phyloP scores from a whole-genome alignment of 345 rosid genomes.

The Schrenkiella parvula region DNA sequence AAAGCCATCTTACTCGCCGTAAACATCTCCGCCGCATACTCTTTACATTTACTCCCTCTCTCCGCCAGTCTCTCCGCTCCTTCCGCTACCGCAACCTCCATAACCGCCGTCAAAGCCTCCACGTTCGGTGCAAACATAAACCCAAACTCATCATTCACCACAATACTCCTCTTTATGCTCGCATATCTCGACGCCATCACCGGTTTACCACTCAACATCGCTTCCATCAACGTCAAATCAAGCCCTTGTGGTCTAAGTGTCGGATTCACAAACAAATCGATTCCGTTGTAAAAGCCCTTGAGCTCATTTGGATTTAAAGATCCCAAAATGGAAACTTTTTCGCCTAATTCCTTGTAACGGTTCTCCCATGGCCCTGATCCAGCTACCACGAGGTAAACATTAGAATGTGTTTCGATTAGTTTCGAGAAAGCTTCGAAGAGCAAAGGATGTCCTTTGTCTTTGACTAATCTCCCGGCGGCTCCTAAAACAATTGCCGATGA shows the following conservation, averaged over 20 bases:
- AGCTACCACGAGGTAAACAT: constrained; percentile 62
- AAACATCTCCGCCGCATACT: constrained; percentile 78
- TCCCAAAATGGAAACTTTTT: constrained; percentile 57
- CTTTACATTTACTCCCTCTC: constrained; percentile 65
- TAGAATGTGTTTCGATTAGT: constrained; percentile 35
- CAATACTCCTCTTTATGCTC: constrained; percentile 76
- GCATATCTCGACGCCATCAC: constrained; percentile 89
- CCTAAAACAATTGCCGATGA: constrained; percentile 63
- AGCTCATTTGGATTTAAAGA: constrained; percentile 58
- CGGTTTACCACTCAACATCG: constrained; percentile 90
- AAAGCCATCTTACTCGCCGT: constrained; percentile 84
- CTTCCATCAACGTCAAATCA: constrained; percentile 88
- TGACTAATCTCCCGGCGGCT: constrained; percentile 82
- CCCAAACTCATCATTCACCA: constrained; percentile 83
- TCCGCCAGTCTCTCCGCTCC: constrained; percentile 58
- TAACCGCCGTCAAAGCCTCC: constrained; percentile 55
- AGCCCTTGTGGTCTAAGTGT: constrained; percentile 93
- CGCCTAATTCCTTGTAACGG: constrained; percentile 65
- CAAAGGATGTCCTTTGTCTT: constrained; percentile 89
- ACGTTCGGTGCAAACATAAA: constrained; percentile 85
- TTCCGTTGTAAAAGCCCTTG: constrained; percentile 65
- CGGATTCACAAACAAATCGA: constrained; percentile 81
- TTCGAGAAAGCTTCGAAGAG: constrained; percentile 59
- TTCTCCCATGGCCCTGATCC: constrained; percentile 92
- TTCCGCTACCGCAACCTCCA: constrained; percentile 55